Evolutionary conservation across 2,329 filamentous ascomycete genomes (phyloP), one percentile per base, ranked within the genome.

Genomic region (Fusarium dimerum): DNA sequence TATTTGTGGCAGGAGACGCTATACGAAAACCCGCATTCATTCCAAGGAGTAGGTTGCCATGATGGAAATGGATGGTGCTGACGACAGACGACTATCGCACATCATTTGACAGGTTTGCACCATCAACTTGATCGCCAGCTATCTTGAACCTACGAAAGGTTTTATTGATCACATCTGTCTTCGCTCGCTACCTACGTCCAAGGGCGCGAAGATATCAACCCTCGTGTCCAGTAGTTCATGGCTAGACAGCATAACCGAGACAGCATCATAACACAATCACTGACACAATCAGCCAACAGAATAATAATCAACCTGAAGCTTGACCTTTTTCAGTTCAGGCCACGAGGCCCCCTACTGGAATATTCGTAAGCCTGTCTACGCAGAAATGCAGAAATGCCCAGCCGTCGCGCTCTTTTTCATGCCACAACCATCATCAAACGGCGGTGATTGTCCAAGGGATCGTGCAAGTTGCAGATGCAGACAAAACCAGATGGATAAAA

Each of bases 281-380:
- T 46, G 47, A 47, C 32, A 47, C 20, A 26, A 26, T 26, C 17
- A 53, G 61, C 49, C 50, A 57, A 49, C 55, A 50, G 47, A 51
- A 52, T 53, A 51, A 52, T 53, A 60, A 59, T 59, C 51, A 61
- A 50, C 46, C 52, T 61, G 48, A 60, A 54, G 55, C 59, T 65
- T 65, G 57, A 55, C 62, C 54, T 45, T 34, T 65, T 60, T 59
- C 44, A 65, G 62, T 44, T 44, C 51, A 59, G 62, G 62, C 62
- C 62, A 65, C 62, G 60, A 61, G 55, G 57, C 60, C 51, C 49
- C 41, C 30, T 40, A 48, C 45, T 40, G 52, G 36, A 40, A 58
- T 44, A 63, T 56, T 57, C 61, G 61, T 64, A 57, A 64, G 61
- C 61, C 50, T 54, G 40, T 49, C 45, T 54, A 47, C 58, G 54